These are phyloP conservation scores for Zygosaccharomyces gambellarensis DNA, from an alignment of 805 yeast species.

Conservation along the genomic window DNA sequence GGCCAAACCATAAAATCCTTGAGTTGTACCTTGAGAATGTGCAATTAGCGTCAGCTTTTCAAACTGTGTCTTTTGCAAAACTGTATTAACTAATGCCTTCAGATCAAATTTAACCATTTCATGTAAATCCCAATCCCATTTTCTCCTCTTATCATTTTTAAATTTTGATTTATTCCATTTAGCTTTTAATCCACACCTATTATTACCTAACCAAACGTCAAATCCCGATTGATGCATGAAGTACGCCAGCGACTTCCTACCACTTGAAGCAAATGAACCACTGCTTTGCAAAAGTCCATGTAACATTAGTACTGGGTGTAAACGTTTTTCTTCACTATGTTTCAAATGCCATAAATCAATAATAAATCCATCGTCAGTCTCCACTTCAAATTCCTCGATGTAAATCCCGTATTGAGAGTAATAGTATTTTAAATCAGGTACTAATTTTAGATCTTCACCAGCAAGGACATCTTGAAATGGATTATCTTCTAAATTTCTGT, in stretches of 20 bases:
- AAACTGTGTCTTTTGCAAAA: conserved; percentile 39
- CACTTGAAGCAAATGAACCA: conserved; percentile 81
- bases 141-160: conserved; percentile 34
- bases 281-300: conserved; percentile 89
- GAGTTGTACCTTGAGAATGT: conserved; percentile 94
- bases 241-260: conserved; percentile 69
- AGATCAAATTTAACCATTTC: conserved; percentile 78
- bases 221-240: conserved; percentile 51
- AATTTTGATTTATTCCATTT: conserved; percentile 46
- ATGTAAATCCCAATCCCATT: conserved; percentile 94
- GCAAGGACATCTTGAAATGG: conserved; percentile 27
- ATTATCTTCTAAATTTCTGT: conserved; percentile 19
- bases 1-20: conserved; percentile 65
- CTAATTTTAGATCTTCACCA: conserved; percentile 34
- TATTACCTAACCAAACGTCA: conserved; percentile 91
- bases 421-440: conserved; percentile 62
- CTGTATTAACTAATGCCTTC: conserved; percentile 63
- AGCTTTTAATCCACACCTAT: conserved; percentile 80
- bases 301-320: conserved; percentile 65
- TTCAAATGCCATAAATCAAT: conserved; percentile 54
- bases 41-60: conserved; percentile 59
- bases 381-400: conserved; percentile 52
- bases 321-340: conserved; percentile 18
- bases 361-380: conserved; percentile 76
- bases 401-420: conserved; percentile 56